A percentile compares a stretch with the other conserved stretches of the same genome.
These are phyloP conservation scores for Musa balbisiana DNA, from an alignment of 202 grass and related monocot genomes.

Conservation along the genomic window DNA sequence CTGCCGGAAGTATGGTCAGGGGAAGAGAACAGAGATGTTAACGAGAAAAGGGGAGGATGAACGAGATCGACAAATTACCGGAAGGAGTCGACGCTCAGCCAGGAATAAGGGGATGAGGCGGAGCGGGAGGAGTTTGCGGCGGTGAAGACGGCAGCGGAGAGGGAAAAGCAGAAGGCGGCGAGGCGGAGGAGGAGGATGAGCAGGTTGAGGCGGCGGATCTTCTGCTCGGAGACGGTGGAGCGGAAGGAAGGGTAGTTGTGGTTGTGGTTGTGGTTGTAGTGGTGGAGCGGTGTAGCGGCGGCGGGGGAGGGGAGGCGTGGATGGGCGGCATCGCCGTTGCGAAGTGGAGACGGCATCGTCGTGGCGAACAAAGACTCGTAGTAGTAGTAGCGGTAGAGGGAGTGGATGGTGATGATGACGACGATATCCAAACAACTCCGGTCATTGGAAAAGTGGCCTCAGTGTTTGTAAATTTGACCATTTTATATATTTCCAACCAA, in stretches of 20 bases:
- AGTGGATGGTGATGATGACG: neutral
- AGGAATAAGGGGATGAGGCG: conserved; percentile 18
- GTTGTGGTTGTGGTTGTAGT: neutral
- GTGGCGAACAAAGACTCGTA: neutral
- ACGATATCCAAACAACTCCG: neutral
- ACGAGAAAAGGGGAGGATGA: conserved; percentile 3
- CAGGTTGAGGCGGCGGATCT: conserved; percentile 26
- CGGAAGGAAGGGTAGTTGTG: conserved; percentile 9
- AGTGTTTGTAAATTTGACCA: too few species aligned
- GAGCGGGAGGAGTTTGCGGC: conserved; percentile 28
- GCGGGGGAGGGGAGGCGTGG: conserved; percentile 2
- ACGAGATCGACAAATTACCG: neutral
- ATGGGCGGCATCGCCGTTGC: conserved; percentile 31
- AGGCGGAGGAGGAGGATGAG: conserved; percentile 54
- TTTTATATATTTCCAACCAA: too few species aligned
- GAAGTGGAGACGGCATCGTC: conserved; percentile 35
- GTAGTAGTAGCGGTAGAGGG: neutral
- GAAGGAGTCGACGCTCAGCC: conserved; percentile 30
- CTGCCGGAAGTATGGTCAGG: neutral
- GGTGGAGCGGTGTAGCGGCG: neutral
- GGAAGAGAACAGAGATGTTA: neutral
- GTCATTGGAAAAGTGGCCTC: too few species aligned
- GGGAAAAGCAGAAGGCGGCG: conserved; percentile 45
- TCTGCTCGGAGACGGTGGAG: conserved; percentile 21
- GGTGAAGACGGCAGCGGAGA: conserved; percentile 38